Evolutionary conservation across 2,329 filamentous ascomycete genomes (phyloP), one percentile per base, ranked within the genome.

Genomic region (Decorospora gaudefroyi): DNA sequence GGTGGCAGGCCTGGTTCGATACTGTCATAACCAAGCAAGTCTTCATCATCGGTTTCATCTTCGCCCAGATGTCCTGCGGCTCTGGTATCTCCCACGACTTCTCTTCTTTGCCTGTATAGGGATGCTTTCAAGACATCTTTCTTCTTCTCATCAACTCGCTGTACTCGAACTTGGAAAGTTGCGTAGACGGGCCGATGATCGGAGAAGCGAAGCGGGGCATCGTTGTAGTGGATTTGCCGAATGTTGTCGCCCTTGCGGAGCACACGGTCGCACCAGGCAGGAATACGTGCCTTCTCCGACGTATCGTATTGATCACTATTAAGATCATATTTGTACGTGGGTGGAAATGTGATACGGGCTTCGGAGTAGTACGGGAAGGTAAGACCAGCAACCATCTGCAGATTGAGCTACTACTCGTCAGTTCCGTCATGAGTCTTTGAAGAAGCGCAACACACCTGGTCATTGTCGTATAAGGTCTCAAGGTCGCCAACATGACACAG

Each of bases 111-210:
- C 15, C 79, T 76, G 65, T 97, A 96, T 8, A 97, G 76, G 38
- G 86, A 79, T 21, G 80, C 80, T 61, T 86, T 88, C 32, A 97
- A 83, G 3, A 75, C 72, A 49, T 91, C 85, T 55, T 88, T 90
- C 39, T 79, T 74, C 16, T 71, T 73, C 65, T 96, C 88, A 55
- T 99, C 82, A 8, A 97, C 76, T 30, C 93, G 84, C 54, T 78
- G 91, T 38, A 97, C 86, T 1, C 79, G 82, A 69, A 91, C 95
- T 55, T 90, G 82, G 64, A 99, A 99, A 0, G 84, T 83, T 9
- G 90, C 91, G 71, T 89, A 96, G 0, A 99, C 92, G 2, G 93
- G 93, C n/a, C 91, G 82, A 69, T 99, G 93, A 64, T 99, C 93
- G 0, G 93, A 99, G 67, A 97, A 96, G 9, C 80, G 82, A 23